Evolutionary conservation across 2,329 filamentous ascomycete genomes (phyloP), one percentile per base, ranked within the genome.

Genomic region (Aspergillus transmontanensis): DNA sequence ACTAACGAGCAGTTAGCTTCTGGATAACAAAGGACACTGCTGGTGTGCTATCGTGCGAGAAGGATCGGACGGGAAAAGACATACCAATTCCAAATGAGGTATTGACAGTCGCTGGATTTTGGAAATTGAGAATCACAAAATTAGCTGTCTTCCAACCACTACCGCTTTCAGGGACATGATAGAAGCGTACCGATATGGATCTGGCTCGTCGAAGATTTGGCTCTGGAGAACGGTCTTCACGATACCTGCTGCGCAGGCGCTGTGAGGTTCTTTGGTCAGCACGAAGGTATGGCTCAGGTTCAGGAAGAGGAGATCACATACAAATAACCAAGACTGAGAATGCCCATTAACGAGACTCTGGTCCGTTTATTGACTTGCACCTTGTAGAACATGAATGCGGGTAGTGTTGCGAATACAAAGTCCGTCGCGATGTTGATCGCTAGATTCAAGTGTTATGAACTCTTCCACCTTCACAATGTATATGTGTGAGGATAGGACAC

Each of bases 391-490:
- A 83, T 75, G 3, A 78, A 77, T 1, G 81, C 71, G 0, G 81
- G 80, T 21, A 82, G 69, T 1, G 78, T 75, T 0, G 79, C 80
- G 41, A 82, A 80, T n/a, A 76, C 70, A 9, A 81, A 71, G 58
- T 82, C 80, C n/a, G 80, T 81, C 10, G 76, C 72, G 45, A 82
- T 81, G 60, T 82, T 81, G 70, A 80, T 75, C 4, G 69, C 76
- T 73, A 71, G 77, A 11, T n/a, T 23, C n/a, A 19, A 30, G 6
- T 19, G 14, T 3, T 28, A 28, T 50, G 23, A 30, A 26, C 9
- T 30, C 14, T 3, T 50, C 21, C 16, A 2, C 5, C 1, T 30
- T 10, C 23, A 50, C 7, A 23, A 9, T 19, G 16, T 19, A 19
- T 3, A 9, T 36, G 19, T 23, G 21, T 14, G 12, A 28, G 21